A percentile compares a stretch with the other conserved stretches of the same genome.
phyloP scores from a whole-genome alignment of 768 basidiomycete genomes.

The Boletellus emodensis region DNA sequence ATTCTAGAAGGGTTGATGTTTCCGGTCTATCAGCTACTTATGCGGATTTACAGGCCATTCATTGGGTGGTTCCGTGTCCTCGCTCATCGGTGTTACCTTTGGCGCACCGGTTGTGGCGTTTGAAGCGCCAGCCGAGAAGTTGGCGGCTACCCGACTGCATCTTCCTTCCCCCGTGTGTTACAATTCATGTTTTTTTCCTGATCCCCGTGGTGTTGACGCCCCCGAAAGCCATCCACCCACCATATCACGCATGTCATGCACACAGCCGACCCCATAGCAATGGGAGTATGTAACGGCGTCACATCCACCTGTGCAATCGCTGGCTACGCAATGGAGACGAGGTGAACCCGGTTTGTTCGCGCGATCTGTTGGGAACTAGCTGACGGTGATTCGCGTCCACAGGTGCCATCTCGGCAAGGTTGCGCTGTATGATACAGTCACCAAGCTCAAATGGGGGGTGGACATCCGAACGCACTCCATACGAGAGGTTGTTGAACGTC shows the following conservation, averaged over 20 bases:
- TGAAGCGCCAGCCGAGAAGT: conserved; percentile 74
- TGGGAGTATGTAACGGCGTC: conserved; percentile 77
- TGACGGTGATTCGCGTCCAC: not conserved
- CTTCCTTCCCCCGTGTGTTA: conserved; percentile 75
- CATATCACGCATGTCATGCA: conserved; percentile 89
- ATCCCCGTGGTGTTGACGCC: not conserved
- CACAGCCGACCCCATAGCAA: conserved; percentile 91
- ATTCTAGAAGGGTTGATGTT: not conserved
- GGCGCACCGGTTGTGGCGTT: conserved; percentile 91
- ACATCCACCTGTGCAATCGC: conserved; percentile 74
- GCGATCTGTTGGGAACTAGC: not conserved
- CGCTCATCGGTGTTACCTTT: conserved; percentile 84
- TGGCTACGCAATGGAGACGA: conserved; percentile 83
- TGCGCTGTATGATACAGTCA: conserved; percentile 82
- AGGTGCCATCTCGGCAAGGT: conserved; percentile 87
- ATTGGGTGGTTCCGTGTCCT: conserved; percentile 81
- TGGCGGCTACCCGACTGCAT: conserved; percentile 74
- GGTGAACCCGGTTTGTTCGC: conserved; percentile 27
- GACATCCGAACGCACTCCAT: conserved; percentile 71
- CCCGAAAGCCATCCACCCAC: conserved; percentile 55
- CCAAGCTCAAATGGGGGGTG: conserved; percentile 74
- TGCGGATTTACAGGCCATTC: conserved; percentile 49
- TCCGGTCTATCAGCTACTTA: not conserved
- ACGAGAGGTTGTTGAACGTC: conserved; percentile 61
- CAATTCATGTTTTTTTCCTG: not conserved